A percentile compares a stretch with the other conserved stretches of the same genome.
Conservation (phyloP, 2,329 filamentous ascomycete genomes). For the Cadophora sp. region DNA sequence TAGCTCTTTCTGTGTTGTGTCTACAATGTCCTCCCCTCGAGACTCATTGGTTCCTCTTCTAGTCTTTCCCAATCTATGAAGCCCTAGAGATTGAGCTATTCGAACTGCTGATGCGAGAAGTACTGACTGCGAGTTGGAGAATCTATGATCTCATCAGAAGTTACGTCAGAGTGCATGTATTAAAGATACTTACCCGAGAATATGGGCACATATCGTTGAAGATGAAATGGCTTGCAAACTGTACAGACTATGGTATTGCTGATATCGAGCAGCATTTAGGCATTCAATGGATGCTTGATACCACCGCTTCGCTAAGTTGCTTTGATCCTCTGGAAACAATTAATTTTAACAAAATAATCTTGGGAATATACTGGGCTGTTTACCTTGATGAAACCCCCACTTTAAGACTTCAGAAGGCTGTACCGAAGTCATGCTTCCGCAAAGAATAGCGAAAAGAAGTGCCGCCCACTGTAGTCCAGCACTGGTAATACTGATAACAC, state of each 20-base stretch:
- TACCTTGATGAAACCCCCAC: conserved; percentile 52
- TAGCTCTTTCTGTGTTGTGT: conserved; percentile 26
- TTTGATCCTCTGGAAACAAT: conserved; percentile 45
- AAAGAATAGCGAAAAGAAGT: conserved; percentile 53
- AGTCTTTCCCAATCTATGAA: conserved; percentile 49
- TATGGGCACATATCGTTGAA: conserved; percentile 56
- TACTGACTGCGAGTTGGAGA: conserved; percentile 54
- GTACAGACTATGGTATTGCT: conserved; percentile 51
- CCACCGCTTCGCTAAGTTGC: conserved; percentile 52
- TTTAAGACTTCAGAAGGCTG: conserved; percentile 44
- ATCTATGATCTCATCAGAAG: conserved; percentile 38
- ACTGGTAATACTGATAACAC: conserved; percentile 44
- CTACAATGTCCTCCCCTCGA: conserved; percentile 21
- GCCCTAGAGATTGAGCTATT: conserved; percentile 55
- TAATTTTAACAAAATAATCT: background rate
- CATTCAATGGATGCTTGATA: conserved; percentile 53
- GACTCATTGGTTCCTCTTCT: conserved; percentile 31
- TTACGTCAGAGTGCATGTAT: background rate
- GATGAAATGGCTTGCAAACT: conserved; percentile 55
- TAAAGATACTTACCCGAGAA: conserved; percentile 46
- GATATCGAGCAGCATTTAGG: conserved; percentile 55
- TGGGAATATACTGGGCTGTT: too few relatives aligned
- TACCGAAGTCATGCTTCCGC: conserved; percentile 52
- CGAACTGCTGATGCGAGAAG: conserved; percentile 53
- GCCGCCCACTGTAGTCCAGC: conserved; percentile 54